phyloP scores from a whole-genome alignment of 1,284 basidiomycete species.

The Clitocybe nebularis region DNA sequence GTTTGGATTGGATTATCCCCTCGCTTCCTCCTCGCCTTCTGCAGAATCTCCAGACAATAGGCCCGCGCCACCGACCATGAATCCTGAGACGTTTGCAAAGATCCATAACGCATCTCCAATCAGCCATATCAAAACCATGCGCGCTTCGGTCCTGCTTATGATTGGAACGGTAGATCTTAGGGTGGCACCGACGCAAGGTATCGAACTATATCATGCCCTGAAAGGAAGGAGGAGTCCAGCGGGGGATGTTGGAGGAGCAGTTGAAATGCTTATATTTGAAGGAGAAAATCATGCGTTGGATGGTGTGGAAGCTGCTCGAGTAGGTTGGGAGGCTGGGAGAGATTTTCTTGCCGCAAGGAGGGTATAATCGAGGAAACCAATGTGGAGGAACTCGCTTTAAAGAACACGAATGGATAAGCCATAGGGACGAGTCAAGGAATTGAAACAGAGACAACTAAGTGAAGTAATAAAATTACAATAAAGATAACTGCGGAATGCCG shows the following conservation, averaged over 20 bases:
- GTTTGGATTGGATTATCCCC: slow-evolving; percentile 44
- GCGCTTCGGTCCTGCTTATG: slow-evolving; percentile 52
- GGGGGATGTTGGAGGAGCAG: slow-evolving; percentile 24
- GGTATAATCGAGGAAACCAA: too few species aligned
- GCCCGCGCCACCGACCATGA: slow-evolving; percentile 33
- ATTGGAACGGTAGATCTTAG: slow-evolving; percentile 61
- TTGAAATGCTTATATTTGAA: slow-evolving; percentile 62
- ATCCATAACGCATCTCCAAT: slow-evolving; percentile 59
- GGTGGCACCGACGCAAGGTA: slow-evolving; percentile 62
- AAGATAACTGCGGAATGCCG: too few species aligned
- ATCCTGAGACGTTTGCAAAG: slow-evolving; percentile 38
- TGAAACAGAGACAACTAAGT: too few species aligned
- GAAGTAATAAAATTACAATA: too few species aligned
- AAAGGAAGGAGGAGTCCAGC: slow-evolving; percentile 34
- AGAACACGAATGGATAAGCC: too few species aligned
- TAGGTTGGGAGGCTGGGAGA: slow-evolving; percentile 46
- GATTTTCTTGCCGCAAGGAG: slow-evolving; percentile 42
- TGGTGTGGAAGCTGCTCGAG: slow-evolving; percentile 52
- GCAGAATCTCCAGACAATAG: slow-evolving; percentile 8
- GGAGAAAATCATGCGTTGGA: slow-evolving; percentile 63
- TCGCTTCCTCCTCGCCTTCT: slow-evolving; percentile 27
- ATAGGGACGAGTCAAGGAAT: too few species aligned
- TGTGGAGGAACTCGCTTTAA: too few species aligned
- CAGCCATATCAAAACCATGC: slow-evolving; percentile 46
- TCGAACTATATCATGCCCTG: slow-evolving; percentile 61